Evolutionary conservation across 2,329 filamentous ascomycete species (phyloP), one percentile per base, ranked within the genome.

Genomic region (Aspergillus quadricinctus): DNA sequence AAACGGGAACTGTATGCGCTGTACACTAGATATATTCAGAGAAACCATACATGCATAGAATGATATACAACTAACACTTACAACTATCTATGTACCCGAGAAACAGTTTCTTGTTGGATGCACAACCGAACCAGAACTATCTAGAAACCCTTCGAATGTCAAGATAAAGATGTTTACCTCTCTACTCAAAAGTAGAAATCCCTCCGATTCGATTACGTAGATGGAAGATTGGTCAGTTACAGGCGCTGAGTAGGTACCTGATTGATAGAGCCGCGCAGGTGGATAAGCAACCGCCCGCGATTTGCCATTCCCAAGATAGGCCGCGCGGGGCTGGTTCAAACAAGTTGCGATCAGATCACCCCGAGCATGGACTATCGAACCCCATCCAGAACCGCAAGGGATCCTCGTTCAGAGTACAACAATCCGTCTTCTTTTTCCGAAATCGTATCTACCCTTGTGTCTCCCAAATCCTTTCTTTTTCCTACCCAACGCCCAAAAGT

Each of bases 381-480:
- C 28, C 29, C 23, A 46, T 55, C 53, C 49, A 58, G 46, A 58
- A 50, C 45, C 31, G 37, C 49, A 23, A 64, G 60, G 54, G 60
- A 65, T 55, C 56, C 63, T 64, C 56, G 43, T 21, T 56, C 50
- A 56, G 67, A 64, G 55, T 61, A 53, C 54, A 54, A 60, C 61
- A 52, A 35, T 25, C 31, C 61, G 46, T 48, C 60, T 48, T 52
- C 61, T 41, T 66, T 66, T 62, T 65, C 69, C 48, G 64, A 72
- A 53, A 65, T 71, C 52, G 62, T 69, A 37, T 67, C 70, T 8
- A 65, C 66, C 8, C 65, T 76, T 49, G 72, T 71, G 55, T 70
- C 73, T 35, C 73, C 73, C 28, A 62, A 69, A 46, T 67, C 70
- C 19, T 74, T 75, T 58, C 72, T 76, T 54, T 72, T 69, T 49